Evolutionary conservation across 176 grass and related monocot genomes (phyloP).

Genomic region (Triticum timopheevii): DNA sequence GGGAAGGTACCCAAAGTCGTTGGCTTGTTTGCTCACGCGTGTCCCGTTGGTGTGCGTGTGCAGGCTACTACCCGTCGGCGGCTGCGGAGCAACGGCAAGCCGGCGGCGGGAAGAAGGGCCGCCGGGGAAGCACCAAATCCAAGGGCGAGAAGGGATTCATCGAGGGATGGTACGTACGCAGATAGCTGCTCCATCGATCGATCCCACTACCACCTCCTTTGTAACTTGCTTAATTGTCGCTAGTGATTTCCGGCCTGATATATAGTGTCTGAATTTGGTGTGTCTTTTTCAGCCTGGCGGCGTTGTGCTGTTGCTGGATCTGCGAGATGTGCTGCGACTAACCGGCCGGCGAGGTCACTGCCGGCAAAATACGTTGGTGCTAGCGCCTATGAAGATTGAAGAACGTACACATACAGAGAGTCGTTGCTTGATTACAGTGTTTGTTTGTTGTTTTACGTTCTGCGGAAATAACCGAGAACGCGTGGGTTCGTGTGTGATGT

Average conservation of each 20-base stretch:
- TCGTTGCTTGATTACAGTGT: background rate
- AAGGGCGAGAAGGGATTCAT: slow-evolving; percentile 79
- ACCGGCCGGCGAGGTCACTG: background rate
- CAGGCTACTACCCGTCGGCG: slow-evolving; percentile 59
- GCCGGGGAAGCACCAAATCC: slow-evolving; percentile 29
- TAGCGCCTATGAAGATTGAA: background rate
- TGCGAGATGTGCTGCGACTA: slow-evolving; percentile 83
- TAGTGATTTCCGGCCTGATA: background rate
- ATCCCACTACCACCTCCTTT: too few species aligned
- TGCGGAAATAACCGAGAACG: too few species aligned
- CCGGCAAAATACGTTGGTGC: too few species aligned
- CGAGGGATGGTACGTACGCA: slow-evolving; percentile 56
- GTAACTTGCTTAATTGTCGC: too few species aligned
- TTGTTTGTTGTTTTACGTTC: background rate
- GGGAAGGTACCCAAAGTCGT: too few species aligned
- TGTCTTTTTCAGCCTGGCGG: slow-evolving; percentile 52
- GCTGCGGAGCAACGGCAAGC: slow-evolving; percentile 38
- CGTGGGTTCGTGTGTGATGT: too few species aligned
- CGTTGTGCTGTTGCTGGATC: slow-evolving; percentile 92
- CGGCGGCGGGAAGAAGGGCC: slow-evolving; percentile 24
- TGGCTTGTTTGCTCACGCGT: background rate
- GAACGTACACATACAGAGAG: background rate
- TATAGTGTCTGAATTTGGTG: background rate
- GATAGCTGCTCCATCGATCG: background rate
- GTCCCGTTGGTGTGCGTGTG: background rate